Evolutionary conservation across 1,284 basidiomycete genomes (phyloP).

Genomic region (Rhodotorula sp.): DNA sequence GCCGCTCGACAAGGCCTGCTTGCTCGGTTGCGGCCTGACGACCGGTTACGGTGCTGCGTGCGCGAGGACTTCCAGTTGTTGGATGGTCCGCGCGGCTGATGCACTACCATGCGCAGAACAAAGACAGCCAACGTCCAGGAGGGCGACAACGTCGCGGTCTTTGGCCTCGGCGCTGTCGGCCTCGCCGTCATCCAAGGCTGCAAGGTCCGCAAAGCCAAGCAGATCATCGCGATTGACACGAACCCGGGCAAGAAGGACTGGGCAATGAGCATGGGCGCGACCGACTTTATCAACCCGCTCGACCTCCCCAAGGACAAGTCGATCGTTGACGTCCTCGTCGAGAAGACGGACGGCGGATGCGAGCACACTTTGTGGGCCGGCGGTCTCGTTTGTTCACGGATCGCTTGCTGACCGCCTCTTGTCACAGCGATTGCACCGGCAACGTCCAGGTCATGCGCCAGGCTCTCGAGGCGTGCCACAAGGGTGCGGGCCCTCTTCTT

Average conservation of each 20-base stretch:
- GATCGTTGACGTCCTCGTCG: conserved; percentile 85
- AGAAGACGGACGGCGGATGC: conserved; percentile 92
- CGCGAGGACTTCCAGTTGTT: conserved; percentile 46
- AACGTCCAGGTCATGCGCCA: conserved; percentile 94
- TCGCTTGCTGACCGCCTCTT: neutral
- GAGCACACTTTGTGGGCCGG: conserved; percentile 77
- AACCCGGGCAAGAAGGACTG: conserved; percentile 82
- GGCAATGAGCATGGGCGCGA: conserved; percentile 95
- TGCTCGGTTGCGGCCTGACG: conserved; percentile 64
- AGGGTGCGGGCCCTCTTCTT: conserved; percentile 50
- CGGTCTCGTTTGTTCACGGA: neutral
- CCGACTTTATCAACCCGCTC: conserved; percentile 87
- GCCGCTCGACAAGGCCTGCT: conserved; percentile 88
- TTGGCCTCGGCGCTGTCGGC: conserved; percentile 90
- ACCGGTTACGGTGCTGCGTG: conserved; percentile 94
- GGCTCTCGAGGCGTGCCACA: conserved; percentile 95
- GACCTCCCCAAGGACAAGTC: conserved; percentile 71
- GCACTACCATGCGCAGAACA: conserved; percentile 45
- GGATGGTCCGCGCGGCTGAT: conserved; percentile 3
- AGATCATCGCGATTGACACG: conserved; percentile 85
- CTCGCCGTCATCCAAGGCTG: conserved; percentile 88
- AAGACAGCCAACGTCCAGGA: conserved; percentile 56
- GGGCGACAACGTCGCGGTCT: conserved; percentile 75
- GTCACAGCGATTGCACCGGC: conserved; percentile 76
- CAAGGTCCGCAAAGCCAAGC: conserved; percentile 70